Conservation (phyloP, 768 basidiomycete genomes). For the Coprinopsis cinerea region DNA sequence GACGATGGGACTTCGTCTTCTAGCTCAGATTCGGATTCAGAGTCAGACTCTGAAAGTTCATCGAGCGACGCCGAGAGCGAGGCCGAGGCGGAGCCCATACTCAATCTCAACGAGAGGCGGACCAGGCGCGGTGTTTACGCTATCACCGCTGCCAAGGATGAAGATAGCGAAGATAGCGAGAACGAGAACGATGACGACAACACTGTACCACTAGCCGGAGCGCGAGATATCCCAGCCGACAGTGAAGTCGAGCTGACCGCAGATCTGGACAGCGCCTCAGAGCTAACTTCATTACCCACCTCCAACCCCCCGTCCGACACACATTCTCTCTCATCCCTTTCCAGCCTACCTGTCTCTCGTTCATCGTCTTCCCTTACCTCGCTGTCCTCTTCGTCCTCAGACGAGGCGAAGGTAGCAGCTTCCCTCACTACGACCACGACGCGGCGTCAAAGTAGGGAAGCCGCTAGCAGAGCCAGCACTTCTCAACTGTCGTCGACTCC, state of each 20-base stretch:
- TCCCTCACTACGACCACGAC: slow-evolving; percentile 51
- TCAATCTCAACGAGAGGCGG: slow-evolving; percentile 73
- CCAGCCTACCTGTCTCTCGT: slow-evolving; percentile 26
- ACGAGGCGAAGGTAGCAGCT: slow-evolving; percentile 16
- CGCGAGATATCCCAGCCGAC: slow-evolving; percentile 39
- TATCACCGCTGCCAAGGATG: slow-evolving; percentile 51
- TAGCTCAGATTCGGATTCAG: slow-evolving; percentile 43
- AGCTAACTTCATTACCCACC: slow-evolving; percentile 37
- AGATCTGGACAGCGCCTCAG: slow-evolving; percentile 43
- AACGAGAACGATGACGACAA: slow-evolving; percentile 52
- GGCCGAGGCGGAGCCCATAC: slow-evolving; percentile 28
- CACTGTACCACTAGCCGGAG: slow-evolving; percentile 38
- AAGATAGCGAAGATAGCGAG: slow-evolving; percentile 58
- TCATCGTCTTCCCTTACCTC: slow-evolving; percentile 39
- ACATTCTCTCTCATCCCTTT: slow-evolving; percentile 23
- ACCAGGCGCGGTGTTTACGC: slow-evolving; percentile 82
- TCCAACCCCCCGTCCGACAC: slow-evolving; percentile 29
- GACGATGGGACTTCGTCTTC: slow-evolving; percentile 29
- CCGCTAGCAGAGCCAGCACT: slow-evolving; percentile 21
- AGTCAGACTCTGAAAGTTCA: slow-evolving; percentile 38
- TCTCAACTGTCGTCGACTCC: slow-evolving; percentile 20
- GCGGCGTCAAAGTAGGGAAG: slow-evolving; percentile 40
- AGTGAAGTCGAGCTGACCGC: slow-evolving; percentile 51
- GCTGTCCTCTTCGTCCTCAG: slow-evolving; percentile 33
- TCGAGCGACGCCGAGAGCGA: slow-evolving; percentile 36